These are phyloP conservation scores for Yamadazyma epiphylla DNA, from an alignment of 1,139 yeast genomes.

Conservation along the genomic window DNA sequence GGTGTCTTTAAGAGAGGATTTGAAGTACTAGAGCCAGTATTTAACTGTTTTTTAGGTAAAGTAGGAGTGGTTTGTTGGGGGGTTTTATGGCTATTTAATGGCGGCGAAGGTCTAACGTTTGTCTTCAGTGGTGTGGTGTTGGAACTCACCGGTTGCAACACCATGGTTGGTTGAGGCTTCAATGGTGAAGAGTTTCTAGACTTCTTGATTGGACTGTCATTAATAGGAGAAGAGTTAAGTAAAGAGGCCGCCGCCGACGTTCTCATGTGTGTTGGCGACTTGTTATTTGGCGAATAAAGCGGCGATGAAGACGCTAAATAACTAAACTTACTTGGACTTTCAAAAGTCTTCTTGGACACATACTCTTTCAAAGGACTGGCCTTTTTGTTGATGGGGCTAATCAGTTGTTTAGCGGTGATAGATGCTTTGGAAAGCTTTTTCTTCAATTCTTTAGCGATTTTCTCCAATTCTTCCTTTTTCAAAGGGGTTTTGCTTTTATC, in stretches of 20 bases:
- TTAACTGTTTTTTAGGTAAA: conserved; percentile 22
- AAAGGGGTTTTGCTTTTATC: conserved; percentile 21
- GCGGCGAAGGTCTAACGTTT: conserved; percentile 36
- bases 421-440: conserved; percentile 43
- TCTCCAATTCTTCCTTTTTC: conserved; percentile 44
- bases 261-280: conserved; percentile 41
- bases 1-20: conserved; percentile 35
- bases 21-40: conserved; percentile 7
- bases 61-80: conserved; percentile 31
- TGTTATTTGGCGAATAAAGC: conserved; percentile 39
- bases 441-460: conserved; percentile 44
- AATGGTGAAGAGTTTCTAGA: conserved; percentile 19
- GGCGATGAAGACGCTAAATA: conserved; percentile 27
- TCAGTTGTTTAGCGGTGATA: conserved; percentile 42
- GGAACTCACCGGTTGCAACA: conserved; percentile 27
- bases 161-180: conserved; percentile 33
- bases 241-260: conserved; percentile 34
- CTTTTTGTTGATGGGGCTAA: conserved; percentile 19
- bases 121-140: conserved; percentile 23
- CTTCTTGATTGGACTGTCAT: conserved; percentile 34
- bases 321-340: conserved; percentile 11
- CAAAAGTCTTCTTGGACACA: conserved; percentile 20
- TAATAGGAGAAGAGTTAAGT: conserved; percentile 25
- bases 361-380: conserved; percentile 29
- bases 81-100: conserved; percentile 18